Base-by-base conservation (phyloP, 345 rosid genomes). In the Hevea brasiliensis region DNA sequence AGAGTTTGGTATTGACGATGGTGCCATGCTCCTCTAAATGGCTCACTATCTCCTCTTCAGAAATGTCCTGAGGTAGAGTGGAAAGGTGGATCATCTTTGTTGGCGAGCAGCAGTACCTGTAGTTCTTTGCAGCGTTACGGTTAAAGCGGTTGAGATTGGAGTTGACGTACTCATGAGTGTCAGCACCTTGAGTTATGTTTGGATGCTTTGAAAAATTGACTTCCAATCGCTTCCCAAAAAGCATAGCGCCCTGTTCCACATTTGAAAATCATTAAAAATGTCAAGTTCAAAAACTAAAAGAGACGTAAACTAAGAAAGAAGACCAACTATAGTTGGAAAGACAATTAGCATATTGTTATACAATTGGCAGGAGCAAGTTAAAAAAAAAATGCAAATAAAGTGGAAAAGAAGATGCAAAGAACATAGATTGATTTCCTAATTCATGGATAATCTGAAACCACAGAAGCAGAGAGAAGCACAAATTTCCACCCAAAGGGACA, bases 61-160 rank as follows among this genome's bases (percentile, higher is more conserved):
- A 82, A 64, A 89, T 83, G 9, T 90, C 98, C 81, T 87, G 98
- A 8, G 99, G 96, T 37, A 95, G 88, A 67, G 96, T 85, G 21
- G 99, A 95, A 48, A 95, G 76, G 85, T 95, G 99, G 61, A 95
- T 84, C 89, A 92, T 95, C 87, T 90, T 95, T 45, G 98, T 95
- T 3, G 99, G 99, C 6, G 98, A 92, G 83, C 99, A 95, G 84
- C 99, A 95, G 78, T 95, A 92, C 47, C 97, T 92, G 74, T 92
- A 95, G 75, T 95, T 92, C 88, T 95, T 95, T 6, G 94, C 96
- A 35, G 99, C 98, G 62, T 92, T 90, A 50, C 98, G 99, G 82
- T 91, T 89, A 85, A 95, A 92, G 68, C 97, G 97, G 78, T 94
- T 94, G 70, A 94, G 93, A 81, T 87, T 92, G 0, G 98, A 94